Evolutionary conservation across 441 rosid species (phyloP).

Genomic region (Jatropha podagrica): DNA sequence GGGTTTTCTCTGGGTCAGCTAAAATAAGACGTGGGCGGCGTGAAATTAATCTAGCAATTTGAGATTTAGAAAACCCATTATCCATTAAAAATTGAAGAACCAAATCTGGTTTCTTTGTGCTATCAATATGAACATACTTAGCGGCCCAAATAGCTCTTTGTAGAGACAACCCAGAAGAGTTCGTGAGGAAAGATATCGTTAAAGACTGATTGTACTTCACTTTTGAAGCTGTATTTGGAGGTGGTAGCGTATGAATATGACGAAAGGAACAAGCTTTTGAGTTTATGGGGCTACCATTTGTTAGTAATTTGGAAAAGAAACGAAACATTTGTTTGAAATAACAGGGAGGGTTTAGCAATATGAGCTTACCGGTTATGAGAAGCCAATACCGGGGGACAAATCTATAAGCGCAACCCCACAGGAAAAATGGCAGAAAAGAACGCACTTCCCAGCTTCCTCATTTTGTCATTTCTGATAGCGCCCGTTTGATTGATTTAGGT

Average conservation of each 20-base stretch:
- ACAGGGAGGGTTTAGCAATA: neutral
- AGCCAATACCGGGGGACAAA: neutral
- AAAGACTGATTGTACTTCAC: neutral
- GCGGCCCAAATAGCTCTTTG: neutral
- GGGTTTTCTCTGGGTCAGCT: neutral
- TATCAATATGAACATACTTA: neutral
- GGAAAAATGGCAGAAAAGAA: neutral
- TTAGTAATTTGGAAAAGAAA: neutral
- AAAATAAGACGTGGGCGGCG: neutral
- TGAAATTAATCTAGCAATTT: neutral
- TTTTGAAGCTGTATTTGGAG: neutral
- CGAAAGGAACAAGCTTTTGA: neutral
- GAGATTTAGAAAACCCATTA: slow-evolving; percentile 4
- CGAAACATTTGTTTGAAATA: neutral
- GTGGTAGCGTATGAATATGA: neutral
- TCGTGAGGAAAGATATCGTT: neutral
- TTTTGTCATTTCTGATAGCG: too few relatives aligned
- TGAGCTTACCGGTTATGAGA: neutral
- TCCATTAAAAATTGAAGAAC: neutral
- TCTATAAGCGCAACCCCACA: neutral
- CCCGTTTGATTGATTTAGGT: too few relatives aligned
- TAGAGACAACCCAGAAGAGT: slow-evolving; percentile 9
- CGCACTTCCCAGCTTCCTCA: too few relatives aligned
- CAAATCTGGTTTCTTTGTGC: neutral
- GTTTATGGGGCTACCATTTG: neutral